A percentile compares a stretch with the other conserved stretches of the same genome.
phyloP scores from a whole-genome alignment of 805 yeast genomes.

The Saturnispora bothae region DNA sequence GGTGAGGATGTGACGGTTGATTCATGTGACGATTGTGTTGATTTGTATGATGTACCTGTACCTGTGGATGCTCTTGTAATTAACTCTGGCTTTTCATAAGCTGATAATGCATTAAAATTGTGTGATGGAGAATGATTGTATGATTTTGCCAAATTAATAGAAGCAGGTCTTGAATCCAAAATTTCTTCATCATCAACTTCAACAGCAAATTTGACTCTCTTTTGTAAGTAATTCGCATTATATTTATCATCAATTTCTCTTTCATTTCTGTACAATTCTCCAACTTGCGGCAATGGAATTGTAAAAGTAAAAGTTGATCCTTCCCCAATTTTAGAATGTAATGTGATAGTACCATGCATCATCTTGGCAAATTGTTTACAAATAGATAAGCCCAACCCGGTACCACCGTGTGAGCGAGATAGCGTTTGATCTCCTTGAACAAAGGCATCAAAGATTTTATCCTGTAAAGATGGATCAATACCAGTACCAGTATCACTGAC shows the following conservation, averaged over 20 bases:
- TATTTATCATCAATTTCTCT: constrained; percentile 44
- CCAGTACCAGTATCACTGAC: constrained; percentile 95
- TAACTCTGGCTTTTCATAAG: constrained; percentile 34
- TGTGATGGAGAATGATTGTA: constrained; percentile 3
- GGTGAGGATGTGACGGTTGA: neutral
- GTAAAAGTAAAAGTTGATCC: constrained; percentile 81
- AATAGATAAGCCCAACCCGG: constrained; percentile 84
- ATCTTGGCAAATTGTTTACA: constrained; percentile 83
- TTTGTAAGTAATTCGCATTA: constrained; percentile 40
- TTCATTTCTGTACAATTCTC: constrained; percentile 34
- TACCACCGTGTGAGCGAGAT: constrained; percentile 88
- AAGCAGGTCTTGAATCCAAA: neutral
- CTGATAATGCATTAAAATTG: constrained; percentile 1
- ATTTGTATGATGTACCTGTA: constrained; percentile 33
- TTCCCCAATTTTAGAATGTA: constrained; percentile 64
- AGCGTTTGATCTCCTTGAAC: constrained; percentile 95
- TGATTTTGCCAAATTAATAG: constrained; percentile 11
- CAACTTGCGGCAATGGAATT: constrained; percentile 63
- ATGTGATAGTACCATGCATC: constrained; percentile 73
- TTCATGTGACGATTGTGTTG: constrained; percentile 1
- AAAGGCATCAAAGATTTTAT: constrained; percentile 87
- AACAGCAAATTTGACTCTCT: constrained; percentile 30
- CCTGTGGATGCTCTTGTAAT: constrained; percentile 41
- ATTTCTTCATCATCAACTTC: constrained; percentile 7
- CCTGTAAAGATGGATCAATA: constrained; percentile 70